Percentiles rank a stretch among this genome's conserved stretches.
phyloP scores from a whole-genome alignment of 495 filamentous ascomycete genomes.

The Neurospora sp. region DNA sequence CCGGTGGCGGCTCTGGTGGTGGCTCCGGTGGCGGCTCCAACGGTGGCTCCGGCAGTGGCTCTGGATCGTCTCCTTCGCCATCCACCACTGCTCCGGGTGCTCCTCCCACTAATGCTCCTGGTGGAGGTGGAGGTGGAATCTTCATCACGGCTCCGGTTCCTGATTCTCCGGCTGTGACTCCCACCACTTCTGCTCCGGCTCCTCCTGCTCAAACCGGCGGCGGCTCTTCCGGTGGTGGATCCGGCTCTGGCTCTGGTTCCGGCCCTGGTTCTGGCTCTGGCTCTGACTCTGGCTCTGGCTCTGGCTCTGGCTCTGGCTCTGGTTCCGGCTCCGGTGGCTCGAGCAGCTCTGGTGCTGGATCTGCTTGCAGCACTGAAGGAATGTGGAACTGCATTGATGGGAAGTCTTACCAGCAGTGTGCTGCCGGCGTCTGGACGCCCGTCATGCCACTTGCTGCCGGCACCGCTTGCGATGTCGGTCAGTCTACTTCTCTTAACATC shows the following conservation, averaged over 20 bases:
- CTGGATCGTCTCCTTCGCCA: neutral
- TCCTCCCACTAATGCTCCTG: conserved; percentile 3
- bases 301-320: conserved; percentile 12
- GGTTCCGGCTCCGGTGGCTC: conserved; percentile 12
- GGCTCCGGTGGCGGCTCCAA: neutral
- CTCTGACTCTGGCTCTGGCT: conserved; percentile 7
- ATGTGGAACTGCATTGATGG: conserved; percentile 36
- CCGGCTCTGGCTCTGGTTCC: conserved; percentile 12
- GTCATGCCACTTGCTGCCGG: conserved; percentile 27
- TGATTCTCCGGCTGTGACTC: neutral
- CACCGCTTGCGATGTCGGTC: conserved; percentile 26
- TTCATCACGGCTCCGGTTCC: conserved; percentile 44
- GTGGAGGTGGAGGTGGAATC: conserved; percentile 51
- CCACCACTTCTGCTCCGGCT: neutral
- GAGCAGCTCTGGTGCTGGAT: conserved; percentile 16
- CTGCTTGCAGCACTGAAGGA: conserved; percentile 32
- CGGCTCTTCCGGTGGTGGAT: neutral
- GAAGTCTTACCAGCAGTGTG: conserved; percentile 35
- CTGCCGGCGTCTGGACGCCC: conserved; percentile 32
- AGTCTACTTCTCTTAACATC: conserved; percentile 21
- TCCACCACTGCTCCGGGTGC: conserved; percentile 1
- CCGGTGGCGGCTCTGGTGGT: conserved; percentile 12
- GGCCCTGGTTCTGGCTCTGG: conserved; percentile 7
- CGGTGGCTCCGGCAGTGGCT: neutral
- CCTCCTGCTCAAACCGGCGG: neutral